phyloP scores from a whole-genome alignment of 805 yeast genomes.

The Jamesozyma gamospora region DNA sequence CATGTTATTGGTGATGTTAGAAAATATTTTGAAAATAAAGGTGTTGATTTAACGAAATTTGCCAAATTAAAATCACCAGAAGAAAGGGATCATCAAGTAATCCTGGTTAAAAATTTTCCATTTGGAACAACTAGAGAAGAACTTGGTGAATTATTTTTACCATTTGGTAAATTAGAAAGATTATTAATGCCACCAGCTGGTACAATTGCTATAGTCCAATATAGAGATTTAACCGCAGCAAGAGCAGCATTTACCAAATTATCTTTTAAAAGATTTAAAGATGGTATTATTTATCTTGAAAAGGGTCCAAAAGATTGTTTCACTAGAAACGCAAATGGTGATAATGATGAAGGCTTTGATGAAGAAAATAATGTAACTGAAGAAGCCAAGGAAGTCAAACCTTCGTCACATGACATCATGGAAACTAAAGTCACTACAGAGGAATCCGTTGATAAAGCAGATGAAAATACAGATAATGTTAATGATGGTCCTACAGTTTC shows the following conservation, averaged over 20 bases:
- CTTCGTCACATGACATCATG: constrained; percentile 21
- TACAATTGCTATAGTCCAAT: constrained; percentile 89
- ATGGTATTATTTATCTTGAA: constrained; percentile 79
- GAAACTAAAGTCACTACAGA: constrained; percentile 30
- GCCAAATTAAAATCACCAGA: constrained; percentile 31
- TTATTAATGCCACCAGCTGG: constrained; percentile 93
- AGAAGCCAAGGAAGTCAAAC: constrained; percentile 28
- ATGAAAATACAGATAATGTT: constrained; percentile 26
- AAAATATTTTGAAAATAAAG: constrained; percentile 72
- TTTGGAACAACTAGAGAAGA: constrained; percentile 76
- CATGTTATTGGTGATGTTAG: constrained; percentile 89
- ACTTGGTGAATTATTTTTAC: constrained; percentile 68
- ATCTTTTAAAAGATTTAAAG: constrained; percentile 80
- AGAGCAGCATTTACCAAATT: constrained; percentile 83
- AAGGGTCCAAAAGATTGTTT: constrained; percentile 86
- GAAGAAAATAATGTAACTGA: constrained; percentile 22
- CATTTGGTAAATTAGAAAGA: constrained; percentile 70
- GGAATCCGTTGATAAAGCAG: constrained; percentile 35
- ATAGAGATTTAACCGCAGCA: constrained; percentile 70
- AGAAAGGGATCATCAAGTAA: constrained; percentile 70
- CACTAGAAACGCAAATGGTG: constrained; percentile 42
- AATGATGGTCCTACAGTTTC: constrained; percentile 73
- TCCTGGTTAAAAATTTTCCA: constrained; percentile 85
- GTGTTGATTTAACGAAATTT: constrained; percentile 74
- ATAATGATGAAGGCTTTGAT: constrained; percentile 30